Percentiles rank a stretch among this genome's conserved stretches.
Evolutionary conservation across 306 rosid species (phyloP).

Genomic region (Cucumis sativus): Cucumber_9930_V3 NC_026660.2:5287001-5287500

Average conservation of each 20-base stretch:
- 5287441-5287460: conserved; percentile 65
- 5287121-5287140: neutral
- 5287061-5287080: neutral
- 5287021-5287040: neutral
- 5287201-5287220: neutral
- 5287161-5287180: neutral
- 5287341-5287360: conserved; percentile 31
- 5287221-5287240: neutral
- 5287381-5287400: conserved; percentile 76
- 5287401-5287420: conserved; percentile 73
- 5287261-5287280: neutral
- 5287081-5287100: neutral
- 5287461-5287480: conserved; percentile 84
- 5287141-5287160: neutral
- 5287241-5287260: neutral
- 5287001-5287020: neutral
- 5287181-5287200: neutral
- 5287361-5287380: conserved; percentile 95
- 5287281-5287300: neutral
- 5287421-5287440: conserved; percentile 46
- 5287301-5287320: neutral
- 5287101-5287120: neutral
- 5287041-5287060: neutral
- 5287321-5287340: conserved; percentile 16
- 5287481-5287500: conserved; percentile 98